Base-by-base conservation (phyloP, 139 green algal genomes). In the Gonium pectorale region DNA sequence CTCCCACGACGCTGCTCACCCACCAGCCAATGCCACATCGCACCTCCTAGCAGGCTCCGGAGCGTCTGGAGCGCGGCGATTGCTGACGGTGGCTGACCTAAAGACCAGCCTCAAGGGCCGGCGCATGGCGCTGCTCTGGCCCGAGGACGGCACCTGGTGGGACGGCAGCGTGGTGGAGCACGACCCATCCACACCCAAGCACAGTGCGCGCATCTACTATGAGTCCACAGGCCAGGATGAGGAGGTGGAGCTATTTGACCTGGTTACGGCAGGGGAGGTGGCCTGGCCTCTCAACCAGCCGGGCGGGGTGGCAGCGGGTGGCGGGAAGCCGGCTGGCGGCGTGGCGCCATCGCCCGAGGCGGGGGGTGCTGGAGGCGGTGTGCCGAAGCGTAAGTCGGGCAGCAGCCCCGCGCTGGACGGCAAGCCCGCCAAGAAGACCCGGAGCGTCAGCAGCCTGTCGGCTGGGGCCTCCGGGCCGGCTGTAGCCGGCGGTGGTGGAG, bases 111-210 rank as follows among this genome's bases (percentile, higher is more conserved):
- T 84, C 24, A 74, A 75, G 78, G 78, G 78, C 21, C 44, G 63
- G 24, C 62, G 63, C 26, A 62, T 84, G 63, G 44, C 44, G 44
- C 78, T 84, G 78, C 31, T 84, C 33, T 84, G 78, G 78, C 78
- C 78, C 3, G 78, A 84, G 62, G 78, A 84, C 62, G 63, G 78
- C 26, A 75, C 63, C 37, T 84, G 78, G 78, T 84, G 78, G 78
- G 78, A 84, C 37, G 78, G 78, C 63, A 13, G 41, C 44, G 62
- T 84, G 43, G 8, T 66, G 62, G 78, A 84, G 33, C 63, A 84
- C 62, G 75, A 82, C 31, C 5, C 21, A 8, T 29, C 29, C 2
- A 54, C 62, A 7, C 33, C 44, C 2, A 51, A 51, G 44, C 52
- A 75, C 63, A 37, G 41, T 33, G 63, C 63, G 35, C 62, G 62